These are phyloP conservation scores for Trebouxia sp. DNA, from an alignment of 139 green algal genomes.

Conservation along the genomic window DNA sequence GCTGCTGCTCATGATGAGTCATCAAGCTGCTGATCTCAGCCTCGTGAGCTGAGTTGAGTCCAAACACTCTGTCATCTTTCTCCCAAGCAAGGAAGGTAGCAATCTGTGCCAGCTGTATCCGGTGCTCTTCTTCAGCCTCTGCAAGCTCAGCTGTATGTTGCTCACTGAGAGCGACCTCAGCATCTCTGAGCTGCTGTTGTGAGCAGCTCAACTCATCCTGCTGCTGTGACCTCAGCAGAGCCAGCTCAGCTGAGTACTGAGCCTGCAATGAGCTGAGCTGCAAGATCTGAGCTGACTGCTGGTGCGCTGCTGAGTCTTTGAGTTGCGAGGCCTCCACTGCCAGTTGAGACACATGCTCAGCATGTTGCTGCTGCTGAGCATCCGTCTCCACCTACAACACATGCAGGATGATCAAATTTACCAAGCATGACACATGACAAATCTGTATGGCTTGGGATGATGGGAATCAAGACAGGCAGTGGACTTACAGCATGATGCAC, in stretches of 20 bases:
- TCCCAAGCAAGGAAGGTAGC: slow-evolving; percentile 13
- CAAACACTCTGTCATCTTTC: neutral
- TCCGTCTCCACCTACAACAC: no score
- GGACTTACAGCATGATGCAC: no score
- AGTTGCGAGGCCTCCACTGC: neutral
- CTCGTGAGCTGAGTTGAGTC: neutral
- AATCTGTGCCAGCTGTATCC: neutral
- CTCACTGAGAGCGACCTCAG: neutral
- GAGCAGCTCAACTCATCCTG: neutral
- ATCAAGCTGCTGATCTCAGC: neutral
- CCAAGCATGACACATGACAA: no score
- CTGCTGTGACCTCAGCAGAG: neutral
- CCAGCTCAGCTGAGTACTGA: slow-evolving; percentile 13
- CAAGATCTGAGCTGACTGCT: neutral
- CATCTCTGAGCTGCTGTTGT: neutral
- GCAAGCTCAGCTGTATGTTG: neutral
- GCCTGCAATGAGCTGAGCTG: neutral
- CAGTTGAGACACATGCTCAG: neutral
- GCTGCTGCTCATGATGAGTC: slow-evolving; percentile 1
- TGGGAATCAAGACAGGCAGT: no score
- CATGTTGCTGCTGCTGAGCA: neutral
- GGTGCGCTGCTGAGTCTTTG: no score
- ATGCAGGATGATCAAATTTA: no score
- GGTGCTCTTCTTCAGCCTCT: neutral
- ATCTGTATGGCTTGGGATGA: no score